A percentile compares a stretch with the other conserved stretches of the same genome.
Conservation (phyloP, 2,329 filamentous ascomycete genomes). For the Nothopassalora personata region DNA sequence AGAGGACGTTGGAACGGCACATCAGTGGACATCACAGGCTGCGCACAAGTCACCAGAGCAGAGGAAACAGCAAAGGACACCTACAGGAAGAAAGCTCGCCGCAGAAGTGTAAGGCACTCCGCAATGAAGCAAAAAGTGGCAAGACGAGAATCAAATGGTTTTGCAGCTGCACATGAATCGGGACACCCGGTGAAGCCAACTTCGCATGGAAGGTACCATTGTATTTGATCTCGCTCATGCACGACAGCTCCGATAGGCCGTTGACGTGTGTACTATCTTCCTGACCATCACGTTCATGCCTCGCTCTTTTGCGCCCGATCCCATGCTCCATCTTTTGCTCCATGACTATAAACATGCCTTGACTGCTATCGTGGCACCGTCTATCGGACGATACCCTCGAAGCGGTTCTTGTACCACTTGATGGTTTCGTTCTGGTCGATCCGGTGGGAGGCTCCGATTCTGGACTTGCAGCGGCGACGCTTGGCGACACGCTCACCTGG, state of each 20-base stretch:
- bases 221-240: conserved; percentile 34
- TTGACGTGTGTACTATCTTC: conserved; percentile 27
- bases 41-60: background rate
- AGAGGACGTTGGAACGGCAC: background rate
- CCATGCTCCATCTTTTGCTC: conserved; percentile 19
- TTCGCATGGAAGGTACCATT: conserved; percentile 31
- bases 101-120: background rate
- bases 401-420: conserved; percentile 96
- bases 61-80: background rate
- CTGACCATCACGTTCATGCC: conserved; percentile 13
- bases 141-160: conserved; percentile 35
- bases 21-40: background rate
- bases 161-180: conserved; percentile 28
- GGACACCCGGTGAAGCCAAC: conserved; percentile 6
- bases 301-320: conserved; percentile 24
- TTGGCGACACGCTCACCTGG: conserved; percentile 96
- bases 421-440: conserved; percentile 94
- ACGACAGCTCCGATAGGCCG: conserved; percentile 35
- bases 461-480: conserved; percentile 83
- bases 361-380: conserved; percentile 32
- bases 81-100: background rate
- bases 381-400: conserved; percentile 99
- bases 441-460: conserved; percentile 80
- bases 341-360: conserved; percentile 9
- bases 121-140: conserved; percentile 17